phyloP scores from a whole-genome alignment of 1,139 yeast species.

The Pichia sp. region DNA sequence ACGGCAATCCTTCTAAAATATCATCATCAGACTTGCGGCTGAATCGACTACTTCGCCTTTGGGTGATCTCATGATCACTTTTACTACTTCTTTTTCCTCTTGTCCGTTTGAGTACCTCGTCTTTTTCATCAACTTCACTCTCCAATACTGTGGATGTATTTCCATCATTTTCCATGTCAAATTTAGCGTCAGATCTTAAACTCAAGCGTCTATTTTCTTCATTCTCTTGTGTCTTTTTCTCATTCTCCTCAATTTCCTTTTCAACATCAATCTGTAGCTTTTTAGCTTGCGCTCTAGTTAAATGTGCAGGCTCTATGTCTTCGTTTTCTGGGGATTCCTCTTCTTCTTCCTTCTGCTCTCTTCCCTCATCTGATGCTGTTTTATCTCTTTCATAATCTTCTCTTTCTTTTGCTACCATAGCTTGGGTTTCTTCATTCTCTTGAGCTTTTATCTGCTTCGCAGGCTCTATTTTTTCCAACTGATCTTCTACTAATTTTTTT shows the following conservation, averaged over 20 bases:
- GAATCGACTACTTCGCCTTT: slow-evolving; percentile 13
- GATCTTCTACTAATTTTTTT: too few species aligned
- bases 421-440: slow-evolving; percentile 6
- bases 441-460: not conserved
- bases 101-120: slow-evolving; percentile 1
- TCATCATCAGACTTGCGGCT: slow-evolving; percentile 11
- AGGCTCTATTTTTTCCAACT: not conserved
- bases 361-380: slow-evolving; percentile 3
- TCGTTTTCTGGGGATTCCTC: slow-evolving; percentile 6
- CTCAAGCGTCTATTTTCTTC: slow-evolving; percentile 6
- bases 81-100: slow-evolving; percentile 2
- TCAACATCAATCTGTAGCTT: slow-evolving; percentile 9
- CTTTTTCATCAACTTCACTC: slow-evolving; percentile 6
- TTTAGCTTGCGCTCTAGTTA: slow-evolving; percentile 15
- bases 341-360: slow-evolving; percentile 5
- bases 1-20: slow-evolving; percentile 1
- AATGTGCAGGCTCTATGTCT: slow-evolving; percentile 14
- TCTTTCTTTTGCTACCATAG: slow-evolving; percentile 7
- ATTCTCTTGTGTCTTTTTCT: slow-evolving; percentile 2
- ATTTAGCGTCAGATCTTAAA: not conserved
- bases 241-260: slow-evolving; percentile 10
- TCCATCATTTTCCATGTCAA: not conserved
- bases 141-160: not conserved
- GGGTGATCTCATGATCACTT: slow-evolving; percentile 8
- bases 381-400: slow-evolving; percentile 1